Evolutionary conservation across 2,329 filamentous ascomycete species (phyloP).

Genomic region (Colletotrichum filicis): DNA sequence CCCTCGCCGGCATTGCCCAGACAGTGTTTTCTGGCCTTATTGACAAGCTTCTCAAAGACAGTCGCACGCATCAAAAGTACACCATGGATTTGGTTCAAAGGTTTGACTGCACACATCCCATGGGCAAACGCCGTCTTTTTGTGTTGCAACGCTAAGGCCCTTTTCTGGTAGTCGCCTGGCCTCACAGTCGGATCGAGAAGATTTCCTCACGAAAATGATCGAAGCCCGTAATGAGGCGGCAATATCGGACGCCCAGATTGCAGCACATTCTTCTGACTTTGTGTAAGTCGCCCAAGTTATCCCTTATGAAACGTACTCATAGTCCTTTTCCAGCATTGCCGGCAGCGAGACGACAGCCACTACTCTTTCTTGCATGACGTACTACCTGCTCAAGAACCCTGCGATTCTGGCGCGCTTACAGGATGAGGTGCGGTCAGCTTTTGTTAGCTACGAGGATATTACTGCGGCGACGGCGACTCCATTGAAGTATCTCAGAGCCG

Average conservation of each 20-base stretch:
- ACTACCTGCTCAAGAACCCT: background rate
- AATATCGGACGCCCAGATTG: background rate
- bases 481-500: background rate
- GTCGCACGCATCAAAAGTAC: background rate
- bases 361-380: background rate
- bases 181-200: background rate
- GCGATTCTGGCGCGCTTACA: background rate
- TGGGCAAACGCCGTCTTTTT: background rate
- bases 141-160: background rate
- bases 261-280: background rate
- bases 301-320: background rate
- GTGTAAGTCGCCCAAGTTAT: background rate
- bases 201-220: background rate
- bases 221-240: background rate
- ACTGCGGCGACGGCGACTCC: background rate
- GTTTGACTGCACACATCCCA: background rate
- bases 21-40: background rate
- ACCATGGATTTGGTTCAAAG: conserved; percentile 15
- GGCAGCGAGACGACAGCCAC: background rate
- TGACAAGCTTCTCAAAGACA: background rate
- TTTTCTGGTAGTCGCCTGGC: too few species aligned
- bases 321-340: background rate
- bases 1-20: background rate
- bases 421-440: background rate
- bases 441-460: background rate